Conservation (phyloP, 2,329 filamentous ascomycete species). For the Epicoccum nigrum region DNA sequence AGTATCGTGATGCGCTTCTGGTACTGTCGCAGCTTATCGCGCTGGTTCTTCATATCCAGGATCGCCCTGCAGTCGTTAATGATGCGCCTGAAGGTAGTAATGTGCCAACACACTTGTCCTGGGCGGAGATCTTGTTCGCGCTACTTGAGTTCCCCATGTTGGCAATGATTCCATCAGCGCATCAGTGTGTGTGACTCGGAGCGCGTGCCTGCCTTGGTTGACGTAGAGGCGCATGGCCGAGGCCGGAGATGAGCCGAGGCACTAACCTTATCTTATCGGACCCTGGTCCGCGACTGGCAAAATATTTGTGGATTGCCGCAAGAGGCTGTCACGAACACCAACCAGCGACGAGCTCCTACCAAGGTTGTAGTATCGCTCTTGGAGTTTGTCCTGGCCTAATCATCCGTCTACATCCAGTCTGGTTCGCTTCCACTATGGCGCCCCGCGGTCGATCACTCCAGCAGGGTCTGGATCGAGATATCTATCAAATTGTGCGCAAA, state of each 20-base stretch:
- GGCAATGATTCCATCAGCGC: conserved; percentile 32
- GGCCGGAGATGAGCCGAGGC: conserved; percentile 14
- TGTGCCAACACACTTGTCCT: conserved; percentile 75
- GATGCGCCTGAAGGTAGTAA: conserved; percentile 2
- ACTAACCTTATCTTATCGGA: conserved; percentile 42
- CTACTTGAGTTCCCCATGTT: conserved; percentile 70
- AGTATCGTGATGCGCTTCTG: conserved; percentile 87
- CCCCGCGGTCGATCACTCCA: conserved; percentile 42
- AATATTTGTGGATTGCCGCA: conserved; percentile 30
- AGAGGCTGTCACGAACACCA: conserved; percentile 7
- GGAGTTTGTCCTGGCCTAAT: background rate
- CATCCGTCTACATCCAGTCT: background rate
- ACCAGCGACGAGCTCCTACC: conserved; percentile 2
- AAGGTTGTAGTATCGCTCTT: too few relatives aligned
- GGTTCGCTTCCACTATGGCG: conserved; percentile 26
- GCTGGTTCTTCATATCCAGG: conserved; percentile 95
- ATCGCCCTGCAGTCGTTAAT: conserved; percentile 71
- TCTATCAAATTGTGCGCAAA: conserved; percentile 81
- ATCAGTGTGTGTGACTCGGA: conserved; percentile 20
- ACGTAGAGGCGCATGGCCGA: conserved; percentile 23
- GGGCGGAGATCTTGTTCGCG: conserved; percentile 71
- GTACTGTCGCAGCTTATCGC: conserved; percentile 96
- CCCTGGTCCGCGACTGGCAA: conserved; percentile 20
- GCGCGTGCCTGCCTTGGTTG: conserved; percentile 33
- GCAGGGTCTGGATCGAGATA: conserved; percentile 53